Evolutionary conservation across 176 grass and related monocot species (phyloP).

Genomic region (Neostapfia colusana): DNA sequence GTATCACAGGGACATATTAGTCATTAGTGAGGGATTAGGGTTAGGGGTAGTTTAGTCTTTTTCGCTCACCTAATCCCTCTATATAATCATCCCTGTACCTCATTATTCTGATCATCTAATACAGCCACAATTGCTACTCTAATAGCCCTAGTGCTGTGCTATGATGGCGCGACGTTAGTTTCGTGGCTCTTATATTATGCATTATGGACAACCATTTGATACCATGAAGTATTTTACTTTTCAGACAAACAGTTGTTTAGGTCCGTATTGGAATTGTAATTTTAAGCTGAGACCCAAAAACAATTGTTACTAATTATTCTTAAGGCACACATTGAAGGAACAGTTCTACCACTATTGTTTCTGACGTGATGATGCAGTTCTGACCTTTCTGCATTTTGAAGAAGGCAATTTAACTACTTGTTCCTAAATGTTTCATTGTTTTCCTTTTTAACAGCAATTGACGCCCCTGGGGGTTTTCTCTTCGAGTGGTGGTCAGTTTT

Average conservation of each 20-base stretch:
- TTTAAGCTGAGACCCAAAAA: background rate
- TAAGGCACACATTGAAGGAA: background rate
- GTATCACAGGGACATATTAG: no score
- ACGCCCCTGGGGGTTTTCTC: conserved; percentile 71
- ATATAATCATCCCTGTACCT: no score
- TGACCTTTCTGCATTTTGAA: conserved; percentile 31
- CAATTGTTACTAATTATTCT: background rate
- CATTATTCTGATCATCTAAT: no score
- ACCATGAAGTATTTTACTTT: background rate
- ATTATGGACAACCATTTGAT: conserved; percentile 11
- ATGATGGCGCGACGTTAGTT: background rate
- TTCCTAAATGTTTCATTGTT: background rate
- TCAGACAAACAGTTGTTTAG: background rate
- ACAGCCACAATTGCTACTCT: no score
- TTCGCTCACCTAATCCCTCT: no score
- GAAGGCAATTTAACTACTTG: background rate
- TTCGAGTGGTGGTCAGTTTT: conserved; percentile 87
- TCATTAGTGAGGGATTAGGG: no score
- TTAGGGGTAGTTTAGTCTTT: no score
- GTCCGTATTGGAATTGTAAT: background rate
- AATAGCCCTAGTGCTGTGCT: background rate
- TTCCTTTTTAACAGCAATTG: conserved; percentile 48
- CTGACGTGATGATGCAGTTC: conserved; percentile 6
- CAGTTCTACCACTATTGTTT: background rate
- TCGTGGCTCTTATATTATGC: background rate